A percentile compares a stretch with the other conserved stretches of the same genome.
phyloP scores from a whole-genome alignment of 306 rosid species.

The Cyclanthera cordifolia region DNA sequence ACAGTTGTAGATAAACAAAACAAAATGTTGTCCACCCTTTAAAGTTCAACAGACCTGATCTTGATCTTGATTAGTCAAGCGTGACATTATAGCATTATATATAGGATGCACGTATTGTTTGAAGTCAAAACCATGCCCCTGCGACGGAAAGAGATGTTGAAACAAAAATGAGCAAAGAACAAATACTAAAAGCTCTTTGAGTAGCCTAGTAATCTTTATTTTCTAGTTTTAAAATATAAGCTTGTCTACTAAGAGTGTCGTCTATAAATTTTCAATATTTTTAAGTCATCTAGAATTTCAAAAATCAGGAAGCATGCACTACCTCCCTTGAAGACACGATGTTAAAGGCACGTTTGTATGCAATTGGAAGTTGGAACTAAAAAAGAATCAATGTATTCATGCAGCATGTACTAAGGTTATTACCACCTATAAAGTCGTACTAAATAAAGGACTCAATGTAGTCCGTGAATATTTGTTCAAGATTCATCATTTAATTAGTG shows the following conservation, averaged over 20 bases:
- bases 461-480: background rate
- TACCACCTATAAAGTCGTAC: no score
- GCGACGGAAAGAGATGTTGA: constrained; percentile 9
- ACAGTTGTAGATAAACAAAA: background rate
- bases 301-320: no score
- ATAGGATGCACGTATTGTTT: constrained; percentile 78
- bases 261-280: background rate
- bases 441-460: no score
- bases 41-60: constrained; percentile 67
- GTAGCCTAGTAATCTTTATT: background rate
- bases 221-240: background rate
- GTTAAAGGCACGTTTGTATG: background rate
- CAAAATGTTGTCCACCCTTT: background rate
- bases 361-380: background rate
- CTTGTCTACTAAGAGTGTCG: background rate
- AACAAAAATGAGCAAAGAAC: background rate
- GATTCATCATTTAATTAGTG: background rate
- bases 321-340: no score
- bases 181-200: background rate
- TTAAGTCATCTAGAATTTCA: background rate
- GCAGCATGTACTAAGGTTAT: no score
- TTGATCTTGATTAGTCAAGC: constrained; percentile 98
- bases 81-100: constrained; percentile 86
- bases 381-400: background rate
- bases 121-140: constrained; percentile 75